Percentiles rank a stretch among this genome's conserved stretches.
Conservation (phyloP, 2,329 filamentous ascomycete genomes). For the Aspergillus eucalypticola region DNA sequence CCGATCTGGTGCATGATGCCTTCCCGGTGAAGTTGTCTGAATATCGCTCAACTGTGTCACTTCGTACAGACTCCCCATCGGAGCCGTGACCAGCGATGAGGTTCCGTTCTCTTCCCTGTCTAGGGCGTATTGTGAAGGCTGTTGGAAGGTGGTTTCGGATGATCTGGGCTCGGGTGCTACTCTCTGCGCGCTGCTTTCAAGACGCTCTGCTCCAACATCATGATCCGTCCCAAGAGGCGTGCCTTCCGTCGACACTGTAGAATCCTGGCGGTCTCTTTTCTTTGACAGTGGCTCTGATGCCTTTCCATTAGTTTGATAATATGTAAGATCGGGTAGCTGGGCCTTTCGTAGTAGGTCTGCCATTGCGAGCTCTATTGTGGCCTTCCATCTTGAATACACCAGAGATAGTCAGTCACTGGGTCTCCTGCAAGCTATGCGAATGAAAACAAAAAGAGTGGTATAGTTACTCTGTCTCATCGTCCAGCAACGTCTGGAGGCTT, state of each 20-base stretch:
- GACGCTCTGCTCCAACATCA: conserved; percentile 21
- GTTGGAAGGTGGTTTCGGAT: conserved; percentile 23
- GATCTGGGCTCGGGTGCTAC: conserved; percentile 22
- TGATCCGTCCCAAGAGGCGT: conserved; percentile 18
- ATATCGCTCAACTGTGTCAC: conserved; percentile 48
- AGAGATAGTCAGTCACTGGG: conserved; percentile 14
- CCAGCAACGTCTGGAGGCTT: conserved; percentile 52
- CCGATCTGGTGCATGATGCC: conserved; percentile 35
- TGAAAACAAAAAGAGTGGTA: background rate
- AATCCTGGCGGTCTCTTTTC: conserved; percentile 35
- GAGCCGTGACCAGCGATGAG: conserved; percentile 43
- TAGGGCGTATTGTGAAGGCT: conserved; percentile 36
- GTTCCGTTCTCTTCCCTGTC: conserved; percentile 39
- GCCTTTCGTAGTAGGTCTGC: conserved; percentile 40
- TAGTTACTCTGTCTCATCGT: conserved; percentile 50
- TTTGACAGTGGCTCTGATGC: conserved; percentile 31
- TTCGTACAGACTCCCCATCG: conserved; percentile 53
- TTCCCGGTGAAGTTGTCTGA: conserved; percentile 34
- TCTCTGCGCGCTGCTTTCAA: conserved; percentile 12
- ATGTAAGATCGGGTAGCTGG: conserved; percentile 40
- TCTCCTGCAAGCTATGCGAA: background rate
- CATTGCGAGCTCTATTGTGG: conserved; percentile 42
- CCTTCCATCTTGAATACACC: conserved; percentile 35
- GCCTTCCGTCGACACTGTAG: conserved; percentile 36
- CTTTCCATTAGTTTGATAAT: conserved; percentile 37